Evolutionary conservation across 2,329 filamentous ascomycete genomes (phyloP).

Genomic region (Pseudogymnoascus sp.): DNA sequence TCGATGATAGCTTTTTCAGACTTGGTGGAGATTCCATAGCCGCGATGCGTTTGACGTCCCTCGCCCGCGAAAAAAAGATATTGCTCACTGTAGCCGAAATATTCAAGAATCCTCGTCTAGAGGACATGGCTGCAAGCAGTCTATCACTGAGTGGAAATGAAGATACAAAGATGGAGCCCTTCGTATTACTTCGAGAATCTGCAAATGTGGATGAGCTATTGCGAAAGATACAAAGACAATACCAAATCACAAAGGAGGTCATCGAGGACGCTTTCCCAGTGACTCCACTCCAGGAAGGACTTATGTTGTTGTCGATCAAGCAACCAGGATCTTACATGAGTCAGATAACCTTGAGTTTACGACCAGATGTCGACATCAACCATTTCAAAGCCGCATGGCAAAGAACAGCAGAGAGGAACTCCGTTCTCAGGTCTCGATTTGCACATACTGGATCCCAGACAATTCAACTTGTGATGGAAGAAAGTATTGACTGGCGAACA

Average conservation of each 20-base stretch:
- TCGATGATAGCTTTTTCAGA: constrained; percentile 33
- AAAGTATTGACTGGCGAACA: not conserved
- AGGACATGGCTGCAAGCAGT: constrained; percentile 11
- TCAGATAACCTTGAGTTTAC: constrained; percentile 15
- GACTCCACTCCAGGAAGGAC: constrained; percentile 30
- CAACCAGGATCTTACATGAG: constrained; percentile 28
- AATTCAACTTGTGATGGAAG: not conserved
- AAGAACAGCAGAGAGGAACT: not conserved
- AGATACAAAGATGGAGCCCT: not conserved
- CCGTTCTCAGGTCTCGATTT: constrained; percentile 29
- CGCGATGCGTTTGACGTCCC: constrained; percentile 38
- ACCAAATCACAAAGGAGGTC: not conserved
- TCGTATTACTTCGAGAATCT: not conserved
- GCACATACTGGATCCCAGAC: constrained; percentile 21
- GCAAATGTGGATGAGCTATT: not conserved
- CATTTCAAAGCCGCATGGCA: constrained; percentile 12
- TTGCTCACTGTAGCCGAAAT: constrained; percentile 34
- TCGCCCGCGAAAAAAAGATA: constrained; percentile 16
- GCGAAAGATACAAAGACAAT: not conserved
- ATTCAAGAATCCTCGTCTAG: constrained; percentile 28
- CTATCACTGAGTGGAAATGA: too few species aligned
- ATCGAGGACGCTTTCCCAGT: constrained; percentile 32
- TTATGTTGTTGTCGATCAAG: constrained; percentile 29
- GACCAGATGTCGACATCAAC: constrained; percentile 1
- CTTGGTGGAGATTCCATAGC: constrained; percentile 30